Evolutionary conservation across 306 rosid genomes (phyloP).

Genomic region (Castanea crenata): DNA sequence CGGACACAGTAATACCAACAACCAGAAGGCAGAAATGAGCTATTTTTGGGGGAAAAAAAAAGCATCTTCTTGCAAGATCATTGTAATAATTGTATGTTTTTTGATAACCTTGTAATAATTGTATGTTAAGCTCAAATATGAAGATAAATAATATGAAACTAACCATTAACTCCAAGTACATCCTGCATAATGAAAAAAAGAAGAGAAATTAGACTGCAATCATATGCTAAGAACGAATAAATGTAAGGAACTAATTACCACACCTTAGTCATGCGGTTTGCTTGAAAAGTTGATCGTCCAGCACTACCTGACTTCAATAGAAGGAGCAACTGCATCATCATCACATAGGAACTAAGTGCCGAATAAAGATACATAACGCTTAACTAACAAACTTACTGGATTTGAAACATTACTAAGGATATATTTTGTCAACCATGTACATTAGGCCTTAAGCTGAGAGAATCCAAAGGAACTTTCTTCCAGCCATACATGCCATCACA

Average conservation of each 20-base stretch:
- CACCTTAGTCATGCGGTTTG: conserved; percentile 34
- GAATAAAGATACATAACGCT: background rate
- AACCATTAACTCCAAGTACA: conserved; percentile 46
- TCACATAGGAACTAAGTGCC: conserved; percentile 1
- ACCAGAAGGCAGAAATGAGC: background rate
- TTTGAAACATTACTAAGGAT: background rate
- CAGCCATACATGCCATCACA: background rate
- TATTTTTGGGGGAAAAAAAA: background rate
- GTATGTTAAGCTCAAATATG: background rate
- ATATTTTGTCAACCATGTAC: background rate
- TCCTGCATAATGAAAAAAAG: conserved; percentile 45
- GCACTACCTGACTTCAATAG: conserved; percentile 17
- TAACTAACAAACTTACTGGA: background rate
- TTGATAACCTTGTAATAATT: background rate
- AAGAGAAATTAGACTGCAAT: conserved; percentile 6
- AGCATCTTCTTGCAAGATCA: background rate
- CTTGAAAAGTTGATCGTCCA: conserved; percentile 13
- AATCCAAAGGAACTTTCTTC: background rate
- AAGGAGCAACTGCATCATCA: conserved; percentile 30
- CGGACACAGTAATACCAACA: background rate
- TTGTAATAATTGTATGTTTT: background rate
- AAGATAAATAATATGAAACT: conserved; percentile 14
- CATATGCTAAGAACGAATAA: background rate
- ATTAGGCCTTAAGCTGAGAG: background rate
- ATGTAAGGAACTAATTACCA: conserved; percentile 9